Conservation (phyloP, 192 early-diverging fungal species). For the Podochytrium sp. region DNA sequence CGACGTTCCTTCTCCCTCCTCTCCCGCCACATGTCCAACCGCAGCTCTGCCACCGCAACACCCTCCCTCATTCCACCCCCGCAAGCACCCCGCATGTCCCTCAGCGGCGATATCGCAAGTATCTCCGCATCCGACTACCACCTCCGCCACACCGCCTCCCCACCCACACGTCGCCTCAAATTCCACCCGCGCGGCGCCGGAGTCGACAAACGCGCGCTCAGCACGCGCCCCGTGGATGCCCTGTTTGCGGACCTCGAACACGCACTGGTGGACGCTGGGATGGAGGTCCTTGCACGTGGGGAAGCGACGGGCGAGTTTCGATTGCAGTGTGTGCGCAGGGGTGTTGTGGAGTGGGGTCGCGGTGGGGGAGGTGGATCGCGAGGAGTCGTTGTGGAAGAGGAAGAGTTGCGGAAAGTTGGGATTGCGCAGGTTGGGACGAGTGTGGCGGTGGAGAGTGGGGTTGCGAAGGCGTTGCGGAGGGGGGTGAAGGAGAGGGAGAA, state of each 20-base stretch:
- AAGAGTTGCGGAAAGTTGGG: background rate
- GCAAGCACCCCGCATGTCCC: too few relatives aligned
- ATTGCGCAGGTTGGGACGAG: background rate
- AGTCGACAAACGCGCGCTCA: constrained; percentile 26
- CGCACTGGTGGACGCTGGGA: constrained; percentile 2
- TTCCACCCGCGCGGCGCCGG: background rate
- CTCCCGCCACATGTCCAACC: too few relatives aligned
- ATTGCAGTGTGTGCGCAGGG: constrained; percentile 1
- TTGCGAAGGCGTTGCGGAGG: constrained; percentile 11
- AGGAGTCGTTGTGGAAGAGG: constrained; percentile 12
- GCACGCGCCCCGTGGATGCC: background rate
- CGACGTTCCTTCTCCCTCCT: too few relatives aligned
- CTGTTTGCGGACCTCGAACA: constrained; percentile 14
- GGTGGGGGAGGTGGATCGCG: background rate
- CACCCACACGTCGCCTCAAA: background rate
- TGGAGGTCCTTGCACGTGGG: constrained; percentile 10
- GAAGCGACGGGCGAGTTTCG: background rate
- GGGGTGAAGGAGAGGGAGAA: background rate
- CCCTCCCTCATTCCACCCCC: too few relatives aligned
- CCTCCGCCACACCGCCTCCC: background rate
- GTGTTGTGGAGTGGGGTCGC: background rate
- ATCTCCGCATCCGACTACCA: constrained; percentile 15
- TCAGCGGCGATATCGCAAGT: background rate
- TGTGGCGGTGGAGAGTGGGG: constrained; percentile 5
- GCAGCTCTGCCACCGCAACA: too few relatives aligned